Conservation (phyloP, 2,329 filamentous ascomycete species). For the Lasiodiplodia sp. region DNA sequence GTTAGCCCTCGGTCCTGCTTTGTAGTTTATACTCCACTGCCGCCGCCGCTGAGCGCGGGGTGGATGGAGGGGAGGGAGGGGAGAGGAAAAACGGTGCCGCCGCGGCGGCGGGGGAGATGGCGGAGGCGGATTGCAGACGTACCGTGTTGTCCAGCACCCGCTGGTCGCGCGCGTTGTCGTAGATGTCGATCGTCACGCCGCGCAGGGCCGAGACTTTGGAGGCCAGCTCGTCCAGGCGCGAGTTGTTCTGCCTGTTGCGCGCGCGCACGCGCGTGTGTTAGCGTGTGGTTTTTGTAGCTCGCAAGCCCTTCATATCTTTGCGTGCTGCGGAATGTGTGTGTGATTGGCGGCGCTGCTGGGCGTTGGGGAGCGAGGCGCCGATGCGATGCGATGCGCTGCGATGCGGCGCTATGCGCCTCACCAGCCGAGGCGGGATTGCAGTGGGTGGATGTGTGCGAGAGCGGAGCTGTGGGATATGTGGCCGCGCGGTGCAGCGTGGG, state of each 20-base stretch:
- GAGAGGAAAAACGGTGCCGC: too few species aligned
- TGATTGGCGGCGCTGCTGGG: not conserved
- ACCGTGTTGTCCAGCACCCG: constrained; percentile 88
- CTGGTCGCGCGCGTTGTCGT: constrained; percentile 91
- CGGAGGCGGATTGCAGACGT: constrained; percentile 44
- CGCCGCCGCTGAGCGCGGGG: not conserved
- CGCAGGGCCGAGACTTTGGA: constrained; percentile 91
- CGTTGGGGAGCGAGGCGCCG: too few species aligned
- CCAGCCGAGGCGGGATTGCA: constrained; percentile 17
- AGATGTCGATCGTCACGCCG: constrained; percentile 95
- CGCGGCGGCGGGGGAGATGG: not conserved
- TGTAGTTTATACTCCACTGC: too few species aligned
- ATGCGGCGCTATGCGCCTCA: not conserved
- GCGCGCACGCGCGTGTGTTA: constrained; percentile 24
- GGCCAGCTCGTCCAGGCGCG: constrained; percentile 87
- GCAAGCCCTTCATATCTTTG: too few species aligned
- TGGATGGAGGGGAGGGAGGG: not conserved
- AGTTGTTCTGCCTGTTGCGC: constrained; percentile 80
- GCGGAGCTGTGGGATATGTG: not conserved
- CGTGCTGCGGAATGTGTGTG: too few species aligned
- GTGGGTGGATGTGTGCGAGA: constrained; percentile 6
- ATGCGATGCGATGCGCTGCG: not conserved
- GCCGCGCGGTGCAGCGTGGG: not conserved
- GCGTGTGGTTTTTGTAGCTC: not conserved
- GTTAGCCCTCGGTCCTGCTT: constrained; percentile 1